Evolutionary conservation across 2,329 filamentous ascomycete species (phyloP), one percentile per base, ranked within the genome.

Genomic region (Trichoderma simmonsii): DNA sequence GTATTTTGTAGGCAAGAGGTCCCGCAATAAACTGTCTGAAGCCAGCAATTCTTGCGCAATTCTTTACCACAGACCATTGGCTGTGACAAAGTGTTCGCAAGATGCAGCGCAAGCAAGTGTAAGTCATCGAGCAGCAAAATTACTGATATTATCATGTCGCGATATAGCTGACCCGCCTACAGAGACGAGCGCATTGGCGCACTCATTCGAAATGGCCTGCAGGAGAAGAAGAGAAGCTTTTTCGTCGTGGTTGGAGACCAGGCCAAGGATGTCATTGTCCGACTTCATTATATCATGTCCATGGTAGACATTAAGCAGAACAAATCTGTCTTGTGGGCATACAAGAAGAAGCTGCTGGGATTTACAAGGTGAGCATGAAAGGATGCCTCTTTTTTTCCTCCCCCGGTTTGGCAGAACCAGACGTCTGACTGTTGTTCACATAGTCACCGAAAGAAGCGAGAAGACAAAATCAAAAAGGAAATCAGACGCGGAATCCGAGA

Each of bases 381-480:
- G 5, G 8, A 12, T 14, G 11, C 21, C n/a, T 32, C 7, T n/a
- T 6, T n/a, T 7, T 14, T 60, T 24, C 15, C 2, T 60, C 9
- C 1, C 7, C 30, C 7, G 1, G 8, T 14, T 60, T 28, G n/a
- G 39, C 32, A 1, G 24, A 36, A 32, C 30, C 3, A 32, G 32
- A 18, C 26, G 14, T 43, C 34, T 28, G 9, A 71, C 34, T 14
- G 34, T 6, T 56, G 48, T 18, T 28, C 32, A n/a, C 24, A 26
- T 24, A 64, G 59, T 84, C 95, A 99, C 83, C 93, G 96, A 70
- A 97, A 97, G 87, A 99, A 99, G 90, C 92, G 96, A 77, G 96
- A 99, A 83, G 91, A 91, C 79, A 99, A 98, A 86, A 98, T 99
- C 82, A 97, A 97, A 85, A 97, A 95, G 83, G 96, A 99, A 79